Conservation (phyloP, 2,329 filamentous ascomycete genomes). For the Penicillium polonicum region DNA sequence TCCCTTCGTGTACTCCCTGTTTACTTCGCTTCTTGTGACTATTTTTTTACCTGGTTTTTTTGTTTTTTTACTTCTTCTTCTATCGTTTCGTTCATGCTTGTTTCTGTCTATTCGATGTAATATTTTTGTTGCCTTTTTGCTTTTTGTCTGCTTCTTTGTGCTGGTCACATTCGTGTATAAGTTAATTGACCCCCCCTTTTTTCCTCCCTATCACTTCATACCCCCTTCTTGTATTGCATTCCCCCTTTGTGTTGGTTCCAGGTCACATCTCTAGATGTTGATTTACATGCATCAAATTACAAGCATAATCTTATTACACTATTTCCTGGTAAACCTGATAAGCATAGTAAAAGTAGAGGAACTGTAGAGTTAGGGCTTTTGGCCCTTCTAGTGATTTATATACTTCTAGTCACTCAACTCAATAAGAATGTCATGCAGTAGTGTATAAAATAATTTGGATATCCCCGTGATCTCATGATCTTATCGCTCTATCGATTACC, state of each 20-base stretch:
- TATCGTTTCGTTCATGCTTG: constrained; percentile 24
- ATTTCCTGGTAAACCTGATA: background rate
- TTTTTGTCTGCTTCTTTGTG: constrained; percentile 29
- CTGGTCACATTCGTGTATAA: constrained; percentile 44
- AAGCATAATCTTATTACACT: constrained; percentile 15
- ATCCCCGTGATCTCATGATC: background rate
- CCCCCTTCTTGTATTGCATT: constrained; percentile 34
- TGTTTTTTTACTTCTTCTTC: constrained; percentile 13
- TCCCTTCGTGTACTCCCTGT: constrained; percentile 40
- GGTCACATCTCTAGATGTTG: constrained; percentile 16
- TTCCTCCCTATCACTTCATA: constrained; percentile 35
- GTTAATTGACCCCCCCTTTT: constrained; percentile 30
- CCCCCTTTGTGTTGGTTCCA: constrained; percentile 25
- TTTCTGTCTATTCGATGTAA: constrained; percentile 35
- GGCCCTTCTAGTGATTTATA: background rate
- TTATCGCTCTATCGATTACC: constrained; percentile 6
- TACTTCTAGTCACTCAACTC: background rate
- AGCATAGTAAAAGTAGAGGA: background rate
- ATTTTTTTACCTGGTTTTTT: constrained; percentile 10
- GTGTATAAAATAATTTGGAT: background rate
- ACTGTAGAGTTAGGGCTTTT: background rate
- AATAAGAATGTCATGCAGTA: background rate
- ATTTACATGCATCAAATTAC: constrained; percentile 23
- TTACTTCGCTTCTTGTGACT: constrained; percentile 35
- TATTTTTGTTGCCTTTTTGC: constrained; percentile 20